Percentiles rank a stretch among this genome's conserved stretches.
These are phyloP conservation scores for Fraxinus americana DNA, from an alignment of 257 asterid genomes.

Conservation along the genomic window DNA sequence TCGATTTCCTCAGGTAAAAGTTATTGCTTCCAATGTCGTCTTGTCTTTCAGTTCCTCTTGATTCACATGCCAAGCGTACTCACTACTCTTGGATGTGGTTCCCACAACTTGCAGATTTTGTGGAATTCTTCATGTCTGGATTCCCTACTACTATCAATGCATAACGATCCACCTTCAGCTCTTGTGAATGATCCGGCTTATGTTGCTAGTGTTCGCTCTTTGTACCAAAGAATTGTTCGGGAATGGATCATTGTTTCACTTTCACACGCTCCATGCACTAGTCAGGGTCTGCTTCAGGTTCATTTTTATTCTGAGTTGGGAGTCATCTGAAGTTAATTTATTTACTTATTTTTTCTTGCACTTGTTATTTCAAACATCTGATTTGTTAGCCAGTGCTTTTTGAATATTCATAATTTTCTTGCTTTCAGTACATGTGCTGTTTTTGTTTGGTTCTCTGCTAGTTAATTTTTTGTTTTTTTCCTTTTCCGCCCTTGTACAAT, in stretches of 20 bases:
- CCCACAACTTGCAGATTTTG: conserved; percentile 58
- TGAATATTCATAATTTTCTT: conserved; percentile 1
- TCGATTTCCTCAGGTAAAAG: conserved; percentile 83
- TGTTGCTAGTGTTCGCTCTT: conserved; percentile 82
- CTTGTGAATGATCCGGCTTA: conserved; percentile 92
- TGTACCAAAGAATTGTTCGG: conserved; percentile 87
- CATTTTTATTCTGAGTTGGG: conserved; percentile 24
- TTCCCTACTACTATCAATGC: conserved; percentile 82
- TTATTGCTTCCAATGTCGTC: conserved; percentile 18
- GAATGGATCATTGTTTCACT: conserved; percentile 95
- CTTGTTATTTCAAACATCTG: background rate
- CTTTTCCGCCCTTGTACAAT: background rate
- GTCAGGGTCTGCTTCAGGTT: conserved; percentile 99
- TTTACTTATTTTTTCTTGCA: conserved; percentile 3
- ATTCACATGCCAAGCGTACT: conserved; percentile 29
- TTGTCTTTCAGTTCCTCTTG: conserved; percentile 28
- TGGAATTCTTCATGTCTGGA: conserved; percentile 96
- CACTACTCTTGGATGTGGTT: conserved; percentile 15
- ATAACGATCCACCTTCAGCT: conserved; percentile 85
- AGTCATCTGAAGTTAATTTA: conserved; percentile 16
- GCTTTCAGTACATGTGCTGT: background rate
- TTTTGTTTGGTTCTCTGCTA: background rate
- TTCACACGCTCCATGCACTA: conserved; percentile 98
- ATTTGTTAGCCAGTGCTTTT: background rate
- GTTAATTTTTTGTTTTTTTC: background rate